phyloP scores from a whole-genome alignment of 345 rosid species.

The Brassica cretica region DNA sequence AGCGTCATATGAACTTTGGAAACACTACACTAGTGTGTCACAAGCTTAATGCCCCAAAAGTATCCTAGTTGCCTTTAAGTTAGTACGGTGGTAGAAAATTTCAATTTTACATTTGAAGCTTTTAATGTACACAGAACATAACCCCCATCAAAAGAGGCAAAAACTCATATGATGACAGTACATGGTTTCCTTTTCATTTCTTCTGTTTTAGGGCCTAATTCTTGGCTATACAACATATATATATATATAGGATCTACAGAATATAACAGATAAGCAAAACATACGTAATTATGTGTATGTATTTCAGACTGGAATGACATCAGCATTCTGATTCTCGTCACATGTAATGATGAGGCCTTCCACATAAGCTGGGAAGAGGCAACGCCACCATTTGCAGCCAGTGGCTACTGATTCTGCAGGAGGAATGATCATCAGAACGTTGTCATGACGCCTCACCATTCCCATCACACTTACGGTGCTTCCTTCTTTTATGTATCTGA shows the following conservation, averaged over 20 bases:
- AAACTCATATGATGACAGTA: constrained; percentile 9
- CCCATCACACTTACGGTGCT: constrained; percentile 97
- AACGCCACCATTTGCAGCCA: constrained; percentile 70
- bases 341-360: constrained; percentile 79
- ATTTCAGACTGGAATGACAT: constrained; percentile 76
- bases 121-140: constrained; percentile 16
- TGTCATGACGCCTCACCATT: constrained; percentile 78
- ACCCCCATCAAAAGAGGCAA: constrained; percentile 10
- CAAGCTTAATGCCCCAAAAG: not conserved
- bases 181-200: not conserved
- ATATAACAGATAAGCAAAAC: constrained; percentile 22
- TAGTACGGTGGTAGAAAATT: not conserved
- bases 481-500: constrained; percentile 91
- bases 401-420: constrained; percentile 67
- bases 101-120: constrained; percentile 25
- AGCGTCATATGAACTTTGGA: not conserved
- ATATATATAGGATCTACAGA: not conserved
- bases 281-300: constrained; percentile 19
- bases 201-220: constrained; percentile 11
- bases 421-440: constrained; percentile 82
- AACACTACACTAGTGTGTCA: not conserved
- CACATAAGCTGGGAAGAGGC: constrained; percentile 74
- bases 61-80: not conserved
- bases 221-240: constrained; percentile 22
- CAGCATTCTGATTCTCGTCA: constrained; percentile 66